These are phyloP conservation scores for Saksenaea oblongispora DNA, from an alignment of 371 early-diverging fungal species.

Conservation along the genomic window DNA sequence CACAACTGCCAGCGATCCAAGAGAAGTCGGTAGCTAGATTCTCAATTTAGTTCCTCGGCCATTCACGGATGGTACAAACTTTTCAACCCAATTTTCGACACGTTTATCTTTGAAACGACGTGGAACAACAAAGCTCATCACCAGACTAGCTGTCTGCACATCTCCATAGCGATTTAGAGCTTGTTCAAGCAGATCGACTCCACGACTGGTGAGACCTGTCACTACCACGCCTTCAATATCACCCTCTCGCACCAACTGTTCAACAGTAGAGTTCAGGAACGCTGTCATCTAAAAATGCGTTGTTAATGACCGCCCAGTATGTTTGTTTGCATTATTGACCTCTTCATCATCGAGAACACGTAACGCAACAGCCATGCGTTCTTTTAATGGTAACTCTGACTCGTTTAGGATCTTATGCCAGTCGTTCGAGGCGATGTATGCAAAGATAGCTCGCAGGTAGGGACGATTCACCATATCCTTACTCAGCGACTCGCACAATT, in stretches of 20 bases:
- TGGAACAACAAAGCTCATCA: conserved; percentile 64
- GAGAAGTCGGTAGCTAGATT: conserved; percentile 74
- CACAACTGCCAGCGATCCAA: conserved; percentile 90
- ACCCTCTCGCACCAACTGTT: conserved; percentile 55
- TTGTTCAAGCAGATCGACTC: conserved; percentile 69
- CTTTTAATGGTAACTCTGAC: conserved; percentile 61
- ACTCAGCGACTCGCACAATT: conserved; percentile 63
- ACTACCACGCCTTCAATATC: conserved; percentile 76
- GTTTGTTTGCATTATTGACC: conserved; percentile 25
- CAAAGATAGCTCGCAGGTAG: conserved; percentile 78
- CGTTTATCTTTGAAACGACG: conserved; percentile 62
- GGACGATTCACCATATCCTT: conserved; percentile 66
- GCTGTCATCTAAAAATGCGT: conserved; percentile 40
- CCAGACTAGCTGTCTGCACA: conserved; percentile 84
- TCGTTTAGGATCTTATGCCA: conserved; percentile 73
- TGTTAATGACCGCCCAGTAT: neutral
- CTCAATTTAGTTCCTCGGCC: neutral
- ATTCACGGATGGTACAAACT: conserved; percentile 26
- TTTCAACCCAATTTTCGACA: conserved; percentile 82
- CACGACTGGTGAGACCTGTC: conserved; percentile 69
- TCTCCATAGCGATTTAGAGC: conserved; percentile 89
- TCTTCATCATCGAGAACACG: conserved; percentile 75
- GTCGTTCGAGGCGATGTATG: conserved; percentile 72
- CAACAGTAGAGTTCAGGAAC: conserved; percentile 54
- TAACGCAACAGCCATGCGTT: conserved; percentile 78